Base-by-base conservation (phyloP, 2,329 filamentous ascomycete genomes). In the Leptodontidium sp. region DNA sequence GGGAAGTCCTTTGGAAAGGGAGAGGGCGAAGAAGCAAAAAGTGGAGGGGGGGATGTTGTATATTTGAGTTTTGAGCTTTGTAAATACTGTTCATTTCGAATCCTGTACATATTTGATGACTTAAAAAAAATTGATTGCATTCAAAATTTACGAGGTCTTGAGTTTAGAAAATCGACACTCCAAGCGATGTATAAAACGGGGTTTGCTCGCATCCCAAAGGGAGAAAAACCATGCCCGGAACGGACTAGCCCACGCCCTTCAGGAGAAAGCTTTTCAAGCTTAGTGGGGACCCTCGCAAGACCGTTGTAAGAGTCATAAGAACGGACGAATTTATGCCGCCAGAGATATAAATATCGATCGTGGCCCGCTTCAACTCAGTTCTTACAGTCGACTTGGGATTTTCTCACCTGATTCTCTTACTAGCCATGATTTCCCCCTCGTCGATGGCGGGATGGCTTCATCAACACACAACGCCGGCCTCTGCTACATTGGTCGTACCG, bases 221-320 rank as follows among this genome's bases (percentile, higher is more conserved):
- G 11, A n/a, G 50, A 17, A 53, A 32, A 5, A 12, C 50, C 24
- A 17, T 11, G 15, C 50, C 24, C 15, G 17, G 11, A 29, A 17
- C 17, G 24, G 50, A 29, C 50, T 53, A 53, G 50, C 50, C 24
- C 12, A 11, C 50, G 50, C 50, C 50, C 17, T 53, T 53, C 50
- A 29, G 12, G 50, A 29, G 12, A 17, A 12, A 8, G 5, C 24
- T 8, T 29, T 14, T 53, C 50, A 53, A 29, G 50, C 12, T 53
- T 53, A 24, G 17, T n/a, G 50, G 8, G 38, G 24, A 53, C 17
- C 50, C 4, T 32, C 24, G 50, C 17, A 53, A 53, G 50, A 53
- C 50, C 50, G 24, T 4, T 53, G 50, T 53, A 29, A 53, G 24
- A 53, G 50, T 53, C 24, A 53, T 9, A 53, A 24, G 15, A 53